Evolutionary conservation across 805 yeast genomes (phyloP), one percentile per base, ranked within the genome.

Genomic region (Cyberlindnera mississippiensis): DNA sequence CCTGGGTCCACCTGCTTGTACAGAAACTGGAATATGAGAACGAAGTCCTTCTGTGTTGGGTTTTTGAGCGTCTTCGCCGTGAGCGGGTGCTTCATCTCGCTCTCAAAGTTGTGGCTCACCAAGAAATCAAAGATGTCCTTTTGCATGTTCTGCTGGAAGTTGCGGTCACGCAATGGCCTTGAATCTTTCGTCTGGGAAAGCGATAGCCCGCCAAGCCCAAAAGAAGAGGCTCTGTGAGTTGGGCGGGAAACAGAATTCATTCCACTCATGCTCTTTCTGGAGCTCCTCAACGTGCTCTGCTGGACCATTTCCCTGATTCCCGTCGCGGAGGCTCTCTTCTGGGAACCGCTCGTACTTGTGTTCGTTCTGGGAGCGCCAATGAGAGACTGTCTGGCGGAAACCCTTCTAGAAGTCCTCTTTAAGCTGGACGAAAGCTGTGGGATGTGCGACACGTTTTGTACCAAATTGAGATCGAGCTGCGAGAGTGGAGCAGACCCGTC

Each of bases 21-120:
- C 18, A 90, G 63, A 75, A 88, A 90, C 59, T 83, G 85, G 64
- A 89, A 89, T 11, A 89, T 78, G 33, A 75, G 57, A 7, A 78
- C 79, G 60, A 89, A 89, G 51, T 86, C 96, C 56, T 84, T 85
- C 56, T 89, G 96, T 0, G 96, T 88, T 14, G 96, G 96, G 49
- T 72, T 78, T 50, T 68, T 73, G 44, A 89, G 66, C 2, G 87
- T 76, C 56, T 78, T 80, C 9, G 72, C 67, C 3, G 85, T 72
- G 16, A 89, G 62, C 3, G 86, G 75, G 49, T 82, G 86, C 51
- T 79, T 81, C 70, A 80, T 81, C 44, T 84, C 91, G 28, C 76
- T 65, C 55, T 85, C 95, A 61, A 85, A 89, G 56, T 76, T 75
- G 59, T 82, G 76, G 9, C 68, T 64, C 4, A 71, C 64, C 38